A percentile compares a stretch with the other conserved stretches of the same genome.
Conservation (phyloP, 768 basidiomycete genomes). For the Tremella yokohamensis region DNA sequence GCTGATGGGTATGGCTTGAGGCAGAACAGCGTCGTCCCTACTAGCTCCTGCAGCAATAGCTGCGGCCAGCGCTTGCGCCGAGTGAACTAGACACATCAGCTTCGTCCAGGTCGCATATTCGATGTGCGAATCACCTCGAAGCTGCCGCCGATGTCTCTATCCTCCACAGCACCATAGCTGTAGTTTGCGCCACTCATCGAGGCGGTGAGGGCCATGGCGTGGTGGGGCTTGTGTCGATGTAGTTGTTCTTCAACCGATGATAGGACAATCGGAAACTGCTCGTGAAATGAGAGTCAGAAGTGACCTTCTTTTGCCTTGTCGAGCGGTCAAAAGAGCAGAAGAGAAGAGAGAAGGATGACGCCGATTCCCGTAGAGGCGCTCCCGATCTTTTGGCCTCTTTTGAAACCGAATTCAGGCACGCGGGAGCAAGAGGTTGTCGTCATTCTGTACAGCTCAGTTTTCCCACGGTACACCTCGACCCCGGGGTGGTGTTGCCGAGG, state of each 20-base stretch:
- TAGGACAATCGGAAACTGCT: too few relatives aligned
- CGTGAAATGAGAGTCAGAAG: too few relatives aligned
- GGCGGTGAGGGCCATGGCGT: slow-evolving; percentile 7
- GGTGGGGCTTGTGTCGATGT: too few relatives aligned
- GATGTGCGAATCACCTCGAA: slow-evolving; percentile 26
- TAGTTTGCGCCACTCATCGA: slow-evolving; percentile 24
- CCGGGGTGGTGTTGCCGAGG: neutral
- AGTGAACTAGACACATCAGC: slow-evolving; percentile 37
- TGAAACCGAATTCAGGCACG: neutral
- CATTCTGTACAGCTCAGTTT: neutral
- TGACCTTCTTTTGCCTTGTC: too few relatives aligned
- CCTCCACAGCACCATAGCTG: slow-evolving; percentile 9
- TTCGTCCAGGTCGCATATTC: neutral
- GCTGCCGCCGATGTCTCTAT: slow-evolving; percentile 22
- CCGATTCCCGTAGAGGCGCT: neutral
- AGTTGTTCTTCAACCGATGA: too few relatives aligned
- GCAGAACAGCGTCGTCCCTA: slow-evolving; percentile 46
- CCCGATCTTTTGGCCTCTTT: neutral
- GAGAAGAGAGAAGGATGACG: neutral
- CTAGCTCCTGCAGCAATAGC: slow-evolving; percentile 46
- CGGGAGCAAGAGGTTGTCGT: neutral
- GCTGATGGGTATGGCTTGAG: slow-evolving; percentile 33
- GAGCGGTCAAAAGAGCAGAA: neutral
- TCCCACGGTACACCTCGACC: slow-evolving; percentile 5
- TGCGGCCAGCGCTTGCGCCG: slow-evolving; percentile 50